These are phyloP conservation scores for Aureobasidium zeae DNA, from an alignment of 2,329 filamentous ascomycete genomes.

Conservation along the genomic window DNA sequence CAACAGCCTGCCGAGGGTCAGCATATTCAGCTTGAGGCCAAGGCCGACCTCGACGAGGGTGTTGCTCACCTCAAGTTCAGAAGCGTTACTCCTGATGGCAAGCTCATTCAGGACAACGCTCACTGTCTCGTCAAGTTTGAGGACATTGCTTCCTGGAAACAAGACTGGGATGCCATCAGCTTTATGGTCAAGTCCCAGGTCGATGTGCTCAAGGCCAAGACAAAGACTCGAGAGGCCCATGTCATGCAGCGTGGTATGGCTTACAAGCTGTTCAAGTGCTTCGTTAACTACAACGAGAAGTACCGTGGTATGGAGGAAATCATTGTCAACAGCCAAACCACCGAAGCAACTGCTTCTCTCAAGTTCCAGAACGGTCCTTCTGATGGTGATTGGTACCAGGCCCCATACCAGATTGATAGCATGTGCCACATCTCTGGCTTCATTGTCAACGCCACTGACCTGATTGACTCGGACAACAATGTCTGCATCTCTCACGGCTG, in stretches of 20 bases:
- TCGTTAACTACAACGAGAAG: constrained; percentile 48
- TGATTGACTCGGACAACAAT: constrained; percentile 49
- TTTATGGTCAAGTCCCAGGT: constrained; percentile 49
- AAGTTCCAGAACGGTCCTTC: constrained; percentile 46
- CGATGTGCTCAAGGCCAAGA: constrained; percentile 59
- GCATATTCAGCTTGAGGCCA: constrained; percentile 52
- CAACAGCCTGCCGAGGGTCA: constrained; percentile 44
- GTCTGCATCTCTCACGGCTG: constrained; percentile 56
- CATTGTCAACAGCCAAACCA: constrained; percentile 46
- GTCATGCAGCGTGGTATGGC: constrained; percentile 66
- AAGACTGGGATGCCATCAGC: constrained; percentile 56
- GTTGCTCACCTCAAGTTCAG: constrained; percentile 46
- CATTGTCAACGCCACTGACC: constrained; percentile 51
- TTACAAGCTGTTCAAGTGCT: constrained; percentile 61
- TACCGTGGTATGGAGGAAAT: constrained; percentile 52
- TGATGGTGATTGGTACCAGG: constrained; percentile 48
- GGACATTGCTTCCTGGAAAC: constrained; percentile 50
- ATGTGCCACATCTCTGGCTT: constrained; percentile 50
- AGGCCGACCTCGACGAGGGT: constrained; percentile 48
- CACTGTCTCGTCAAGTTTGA: constrained; percentile 54
- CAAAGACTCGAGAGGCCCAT: constrained; percentile 56
- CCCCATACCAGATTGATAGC: constrained; percentile 52
- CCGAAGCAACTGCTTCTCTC: constrained; percentile 46
- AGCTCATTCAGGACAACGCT: constrained; percentile 52
- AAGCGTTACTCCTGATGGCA: constrained; percentile 52